Base-by-base conservation (phyloP, 1,139 yeast species). In the Lodderomyces theae region DNA sequence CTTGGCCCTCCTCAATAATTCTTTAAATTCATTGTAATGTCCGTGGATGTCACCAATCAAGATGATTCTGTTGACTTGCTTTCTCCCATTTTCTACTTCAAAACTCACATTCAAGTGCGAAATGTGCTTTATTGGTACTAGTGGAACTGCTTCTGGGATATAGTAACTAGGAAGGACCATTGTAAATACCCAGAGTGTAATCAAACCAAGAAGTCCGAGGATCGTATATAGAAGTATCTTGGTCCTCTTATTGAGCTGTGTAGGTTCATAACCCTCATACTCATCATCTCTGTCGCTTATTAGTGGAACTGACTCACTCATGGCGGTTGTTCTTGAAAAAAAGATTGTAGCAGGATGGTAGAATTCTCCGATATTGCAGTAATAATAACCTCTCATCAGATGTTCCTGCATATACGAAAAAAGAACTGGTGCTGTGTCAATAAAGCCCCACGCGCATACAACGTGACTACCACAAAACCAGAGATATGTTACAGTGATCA, bases 41-140 rank as follows among this genome's bases (percentile, higher is more conserved):
- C 97, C 97, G 60, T 90, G 97, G 19, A 90, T 78, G 59, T 90
- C 97, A 3, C 97, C 97, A 25, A 90, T 71, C 42, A 89, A 57
- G 12, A 90, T 70, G 24, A 85, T 56, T 48, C 92, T 67, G 18
- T 66, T 65, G 10, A 61, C 62, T 33, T 31, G n/a, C 35, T 21
- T 29, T 23, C 38, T 37, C 18, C 23, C 12, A 1, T n/a, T 11
- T 8, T 32, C 28, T 1, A 42, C 37, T 23, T 24, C 17, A 44
- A 69, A 56, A 4, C 47, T 40, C 5, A 60, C 60, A 5, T 51
- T 46, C 37, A 66, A 43, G 4, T 57, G 56, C 2, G 54, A 43
- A n/a, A 71, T 53, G 42, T 60, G 56, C 1, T 47, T 41, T 16
- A 71, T 59, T 1, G 58, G 63, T 0, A 50, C 44, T 30, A 71